Percentiles rank a stretch among this genome's conserved stretches.
Evolutionary conservation across 164 flowering plant species (phyloP).

Genomic region (Vitis rupestris): DNA sequence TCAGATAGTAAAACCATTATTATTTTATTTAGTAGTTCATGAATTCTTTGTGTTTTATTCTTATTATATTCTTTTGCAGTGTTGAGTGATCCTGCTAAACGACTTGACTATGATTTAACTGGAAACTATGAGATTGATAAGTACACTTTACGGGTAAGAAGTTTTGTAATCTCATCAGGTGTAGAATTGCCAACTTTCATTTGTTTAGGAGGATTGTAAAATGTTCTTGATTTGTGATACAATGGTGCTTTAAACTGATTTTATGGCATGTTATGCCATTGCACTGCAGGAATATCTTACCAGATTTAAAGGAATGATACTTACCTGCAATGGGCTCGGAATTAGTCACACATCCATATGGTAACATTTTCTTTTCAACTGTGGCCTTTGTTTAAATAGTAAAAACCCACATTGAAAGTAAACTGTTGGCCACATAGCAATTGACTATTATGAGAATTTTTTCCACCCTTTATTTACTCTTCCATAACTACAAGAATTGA

Average conservation of each 20-base stretch:
- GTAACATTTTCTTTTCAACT: slow-evolving; percentile 27
- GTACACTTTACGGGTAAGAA: slow-evolving; percentile 65
- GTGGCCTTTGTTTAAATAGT: neutral
- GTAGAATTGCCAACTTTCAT: slow-evolving; percentile 2
- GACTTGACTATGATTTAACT: slow-evolving; percentile 71
- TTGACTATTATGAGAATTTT: neutral
- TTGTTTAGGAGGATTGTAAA: neutral
- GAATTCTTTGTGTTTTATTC: neutral
- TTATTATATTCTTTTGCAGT: slow-evolving; percentile 36
- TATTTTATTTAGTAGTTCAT: too few relatives aligned
- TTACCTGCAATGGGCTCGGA: slow-evolving; percentile 91
- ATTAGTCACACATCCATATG: slow-evolving; percentile 58
- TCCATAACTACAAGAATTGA: too few relatives aligned
- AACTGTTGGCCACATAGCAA: neutral
- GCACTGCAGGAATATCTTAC: slow-evolving; percentile 71
- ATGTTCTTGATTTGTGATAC: too few relatives aligned
- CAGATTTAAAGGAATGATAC: slow-evolving; percentile 89
- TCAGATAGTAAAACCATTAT: too few relatives aligned
- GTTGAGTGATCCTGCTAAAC: slow-evolving; percentile 70
- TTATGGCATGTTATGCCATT: neutral
- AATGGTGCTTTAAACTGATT: neutral
- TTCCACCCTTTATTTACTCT: neutral
- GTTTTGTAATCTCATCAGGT: slow-evolving; percentile 1
- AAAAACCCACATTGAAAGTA: too few relatives aligned
- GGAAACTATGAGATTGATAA: slow-evolving; percentile 80